These are phyloP conservation scores for Groenewaldozyma sp. DNA, from an alignment of 1,139 yeast genomes.

Conservation along the genomic window DNA sequence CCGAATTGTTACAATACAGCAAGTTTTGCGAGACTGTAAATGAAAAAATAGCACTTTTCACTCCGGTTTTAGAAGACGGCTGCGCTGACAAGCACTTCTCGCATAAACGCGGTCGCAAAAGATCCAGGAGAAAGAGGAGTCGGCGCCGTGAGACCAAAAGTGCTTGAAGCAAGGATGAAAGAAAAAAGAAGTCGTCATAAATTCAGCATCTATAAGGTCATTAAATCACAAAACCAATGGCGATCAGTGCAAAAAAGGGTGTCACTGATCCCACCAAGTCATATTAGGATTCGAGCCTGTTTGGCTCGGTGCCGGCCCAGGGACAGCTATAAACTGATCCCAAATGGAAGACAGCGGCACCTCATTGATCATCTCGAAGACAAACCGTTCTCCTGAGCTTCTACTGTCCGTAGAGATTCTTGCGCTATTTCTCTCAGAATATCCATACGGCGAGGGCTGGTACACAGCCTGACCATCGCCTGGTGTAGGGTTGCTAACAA, in stretches of 20 bases:
- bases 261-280: conserved; percentile 1
- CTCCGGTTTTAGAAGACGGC: too few species aligned
- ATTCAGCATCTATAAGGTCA: too few species aligned
- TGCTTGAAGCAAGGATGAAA: too few species aligned
- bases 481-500: too few species aligned
- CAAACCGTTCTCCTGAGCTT: conserved; percentile 13
- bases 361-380: conserved; percentile 55
- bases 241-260: not conserved
- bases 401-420: not conserved
- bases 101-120: too few species aligned
- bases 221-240: not conserved
- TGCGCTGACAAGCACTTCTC: too few species aligned
- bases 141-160: too few species aligned
- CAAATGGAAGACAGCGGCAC: conserved; percentile 64
- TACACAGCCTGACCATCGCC: too few species aligned
- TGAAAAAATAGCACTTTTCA: not conserved
- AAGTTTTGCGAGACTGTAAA: not conserved
- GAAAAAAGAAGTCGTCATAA: too few species aligned
- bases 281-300: not conserved
- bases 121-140: too few species aligned
- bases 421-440: not conserved
- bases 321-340: conserved; percentile 54
- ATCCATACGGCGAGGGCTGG: too few species aligned
- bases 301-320: not conserved
- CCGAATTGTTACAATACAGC: conserved; percentile 3